Evolutionary conservation across 1,139 yeast genomes (phyloP), one percentile per base, ranked within the genome.

Genomic region (Geotrichum bryndzae): DNA sequence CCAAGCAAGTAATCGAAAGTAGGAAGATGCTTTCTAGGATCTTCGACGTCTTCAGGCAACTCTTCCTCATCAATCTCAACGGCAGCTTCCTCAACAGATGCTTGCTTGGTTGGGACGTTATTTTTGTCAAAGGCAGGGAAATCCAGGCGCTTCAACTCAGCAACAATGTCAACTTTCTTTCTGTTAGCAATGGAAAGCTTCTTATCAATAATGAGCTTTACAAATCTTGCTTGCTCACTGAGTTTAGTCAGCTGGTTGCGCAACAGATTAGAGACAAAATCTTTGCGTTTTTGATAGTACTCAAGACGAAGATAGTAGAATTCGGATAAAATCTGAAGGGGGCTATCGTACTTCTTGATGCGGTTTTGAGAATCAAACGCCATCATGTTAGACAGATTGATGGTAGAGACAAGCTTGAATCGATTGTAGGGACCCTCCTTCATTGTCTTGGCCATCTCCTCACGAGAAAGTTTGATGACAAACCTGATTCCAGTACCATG

Each of bases 311-410:
- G 88, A 69, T 81, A 88, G 73, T 86, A 95, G 74, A 88, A 95
- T 68, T 94, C 98, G 65, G 79, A 81, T 68, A 95, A 78, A 53
- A 95, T 94, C 61, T 91, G 96, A 66, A 84, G 82, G 1, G 88
- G 88, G 58, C 80, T 79, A 18, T 84, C 87, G 73, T 92, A 95
- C 72, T 84, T 89, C 72, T 88, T 90, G 67, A 95, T 90, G 69
- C 95, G 84, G 51, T 97, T 96, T 64, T 83, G 82, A n/a, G 96
- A 84, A 76, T 94, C 98, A 76, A 95, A 95, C 0, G 97, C 96
- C 63, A 94, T 97, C 97, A 95, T 91, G 73, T 95, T 95, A 59
- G 86, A 82, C 67, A 90, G 79, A 73, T 83, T 86, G 53, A 94
- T 77, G 11, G 87, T 79, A 0, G 91, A 80, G 13, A 84, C 78